Conservation (phyloP, 1,284 basidiomycete genomes). For the Pisolithus thermaeus region DNA sequence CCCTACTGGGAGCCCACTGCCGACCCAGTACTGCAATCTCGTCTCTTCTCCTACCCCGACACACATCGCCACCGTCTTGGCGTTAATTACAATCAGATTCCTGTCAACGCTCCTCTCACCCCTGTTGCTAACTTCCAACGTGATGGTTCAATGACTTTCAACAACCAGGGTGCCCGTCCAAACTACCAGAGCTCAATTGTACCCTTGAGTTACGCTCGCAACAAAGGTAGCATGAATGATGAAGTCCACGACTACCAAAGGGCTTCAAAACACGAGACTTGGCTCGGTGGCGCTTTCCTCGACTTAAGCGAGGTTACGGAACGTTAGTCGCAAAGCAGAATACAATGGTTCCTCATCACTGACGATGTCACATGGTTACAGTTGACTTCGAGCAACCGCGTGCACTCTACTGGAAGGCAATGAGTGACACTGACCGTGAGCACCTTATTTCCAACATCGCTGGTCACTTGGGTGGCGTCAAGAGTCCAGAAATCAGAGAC, state of each 20-base stretch:
- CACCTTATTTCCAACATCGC: constrained; percentile 76
- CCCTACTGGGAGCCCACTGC: constrained; percentile 85
- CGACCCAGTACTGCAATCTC: constrained; percentile 89
- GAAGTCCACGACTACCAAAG: constrained; percentile 32
- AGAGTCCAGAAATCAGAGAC: constrained; percentile 58
- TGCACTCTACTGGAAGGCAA: constrained; percentile 73
- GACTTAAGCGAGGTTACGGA: constrained; percentile 78
- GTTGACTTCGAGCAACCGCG: constrained; percentile 92
- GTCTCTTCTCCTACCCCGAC: constrained; percentile 94
- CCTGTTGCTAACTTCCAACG: constrained; percentile 86
- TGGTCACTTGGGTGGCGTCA: constrained; percentile 65
- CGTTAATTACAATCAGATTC: constrained; percentile 83
- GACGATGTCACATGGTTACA: constrained; percentile 21
- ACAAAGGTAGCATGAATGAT: constrained; percentile 36
- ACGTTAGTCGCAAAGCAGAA: constrained; percentile 44
- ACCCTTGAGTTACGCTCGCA: constrained; percentile 48
- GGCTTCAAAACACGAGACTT: constrained; percentile 63
- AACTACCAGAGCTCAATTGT: constrained; percentile 80
- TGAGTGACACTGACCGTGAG: constrained; percentile 60
- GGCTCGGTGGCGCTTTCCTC: constrained; percentile 65
- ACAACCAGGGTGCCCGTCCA: constrained; percentile 78
- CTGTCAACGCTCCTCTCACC: constrained; percentile 76
- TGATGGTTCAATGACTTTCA: constrained; percentile 61
- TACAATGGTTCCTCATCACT: background rate
- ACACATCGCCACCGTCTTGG: constrained; percentile 88